A percentile compares a stretch with the other conserved stretches of the same genome.
Evolutionary conservation across 495 filamentous ascomycete genomes (phyloP).

Genomic region (Corynascus novoguineensis): DNA sequence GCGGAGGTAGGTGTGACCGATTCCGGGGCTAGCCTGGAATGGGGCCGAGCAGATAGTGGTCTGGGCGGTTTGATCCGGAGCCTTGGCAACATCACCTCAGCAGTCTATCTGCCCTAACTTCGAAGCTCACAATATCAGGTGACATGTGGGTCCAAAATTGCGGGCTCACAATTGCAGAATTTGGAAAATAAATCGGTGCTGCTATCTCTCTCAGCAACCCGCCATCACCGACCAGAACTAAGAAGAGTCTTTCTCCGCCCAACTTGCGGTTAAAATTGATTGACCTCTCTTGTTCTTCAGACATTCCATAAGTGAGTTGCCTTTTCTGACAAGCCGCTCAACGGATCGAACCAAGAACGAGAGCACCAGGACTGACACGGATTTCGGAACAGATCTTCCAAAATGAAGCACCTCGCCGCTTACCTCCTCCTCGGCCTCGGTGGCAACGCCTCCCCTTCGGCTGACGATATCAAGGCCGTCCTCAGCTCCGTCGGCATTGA

Average conservation of each 20-base stretch:
- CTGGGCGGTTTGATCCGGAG: no score
- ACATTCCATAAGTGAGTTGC: conserved; percentile 27
- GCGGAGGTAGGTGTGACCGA: conserved; percentile 11
- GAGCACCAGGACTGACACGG: conserved; percentile 9
- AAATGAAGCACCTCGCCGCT: conserved; percentile 99
- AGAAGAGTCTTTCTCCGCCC: conserved; percentile 55
- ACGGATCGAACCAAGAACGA: neutral
- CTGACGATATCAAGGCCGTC: conserved; percentile 81
- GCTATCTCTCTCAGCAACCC: conserved; percentile 17
- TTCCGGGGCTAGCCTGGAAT: conserved; percentile 1
- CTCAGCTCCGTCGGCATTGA: conserved; percentile 94
- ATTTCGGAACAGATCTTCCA: conserved; percentile 32
- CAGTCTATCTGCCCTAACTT: conserved; percentile 27
- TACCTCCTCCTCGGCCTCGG: conserved; percentile 94
- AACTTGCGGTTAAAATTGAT: conserved; percentile 52
- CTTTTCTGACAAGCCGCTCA: neutral
- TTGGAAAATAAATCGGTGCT: conserved; percentile 30
- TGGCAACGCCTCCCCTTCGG: conserved; percentile 86
- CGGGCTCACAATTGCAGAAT: conserved; percentile 30
- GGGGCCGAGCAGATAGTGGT: neutral
- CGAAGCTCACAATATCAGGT: conserved; percentile 19
- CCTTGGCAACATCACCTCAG: conserved; percentile 20
- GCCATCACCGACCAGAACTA: conserved; percentile 37
- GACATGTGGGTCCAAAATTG: conserved; percentile 25
- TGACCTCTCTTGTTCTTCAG: conserved; percentile 52